Evolutionary conservation across 2,329 filamentous ascomycete species (phyloP).

Genomic region (Decorospora gaudefroyi): DNA sequence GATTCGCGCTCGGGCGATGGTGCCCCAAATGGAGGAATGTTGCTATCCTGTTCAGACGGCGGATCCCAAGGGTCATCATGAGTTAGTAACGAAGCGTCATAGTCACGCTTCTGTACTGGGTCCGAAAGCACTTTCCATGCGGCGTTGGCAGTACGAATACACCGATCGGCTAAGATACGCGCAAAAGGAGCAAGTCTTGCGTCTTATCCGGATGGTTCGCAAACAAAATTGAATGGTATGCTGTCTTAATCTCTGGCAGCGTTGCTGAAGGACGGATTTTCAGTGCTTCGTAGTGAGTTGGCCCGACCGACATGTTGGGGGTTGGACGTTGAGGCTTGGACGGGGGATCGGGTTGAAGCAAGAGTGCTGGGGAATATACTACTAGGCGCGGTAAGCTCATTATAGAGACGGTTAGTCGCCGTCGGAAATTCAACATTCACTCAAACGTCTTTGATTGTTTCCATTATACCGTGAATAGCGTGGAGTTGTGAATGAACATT

Average conservation of each 20-base stretch:
- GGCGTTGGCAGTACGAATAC: not conserved
- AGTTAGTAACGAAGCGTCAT: not conserved
- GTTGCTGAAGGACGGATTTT: not conserved
- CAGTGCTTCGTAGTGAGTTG: not conserved
- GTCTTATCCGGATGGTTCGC: not conserved
- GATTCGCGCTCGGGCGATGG: too few species aligned
- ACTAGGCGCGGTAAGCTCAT: too few species aligned
- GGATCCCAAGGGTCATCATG: not conserved
- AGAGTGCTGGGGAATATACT: too few species aligned
- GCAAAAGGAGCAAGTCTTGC: not conserved
- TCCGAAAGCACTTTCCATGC: not conserved
- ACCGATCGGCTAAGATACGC: not conserved
- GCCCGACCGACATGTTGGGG: not conserved
- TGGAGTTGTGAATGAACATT: too few species aligned
- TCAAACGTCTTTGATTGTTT: too few species aligned
- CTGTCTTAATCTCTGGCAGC: not conserved
- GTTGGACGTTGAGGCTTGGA: too few species aligned
- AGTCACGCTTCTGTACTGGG: not conserved
- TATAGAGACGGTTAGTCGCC: too few species aligned
- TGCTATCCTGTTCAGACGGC: not conserved
- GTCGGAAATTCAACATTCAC: too few species aligned
- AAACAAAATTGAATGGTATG: not conserved
- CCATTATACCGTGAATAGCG: too few species aligned
- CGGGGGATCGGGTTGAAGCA: too few species aligned
- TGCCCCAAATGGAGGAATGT: too few species aligned